Conservation (phyloP, 495 filamentous ascomycete species). For the Bryoglossum gracile region DNA sequence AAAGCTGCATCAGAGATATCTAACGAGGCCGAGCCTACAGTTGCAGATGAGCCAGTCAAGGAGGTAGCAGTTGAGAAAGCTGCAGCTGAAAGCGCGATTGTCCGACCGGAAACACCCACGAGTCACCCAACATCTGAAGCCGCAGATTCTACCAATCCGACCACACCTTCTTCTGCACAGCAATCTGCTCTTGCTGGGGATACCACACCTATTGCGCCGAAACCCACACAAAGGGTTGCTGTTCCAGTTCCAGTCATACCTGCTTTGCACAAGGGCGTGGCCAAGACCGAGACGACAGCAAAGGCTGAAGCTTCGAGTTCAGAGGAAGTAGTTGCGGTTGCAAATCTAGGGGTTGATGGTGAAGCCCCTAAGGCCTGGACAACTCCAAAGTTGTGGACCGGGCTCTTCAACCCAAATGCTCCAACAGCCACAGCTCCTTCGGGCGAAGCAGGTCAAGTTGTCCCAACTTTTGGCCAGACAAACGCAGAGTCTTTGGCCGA, state of each 20-base stretch:
- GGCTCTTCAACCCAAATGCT: conserved; percentile 21
- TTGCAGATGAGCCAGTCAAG: conserved; percentile 31
- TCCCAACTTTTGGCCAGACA: conserved; percentile 32
- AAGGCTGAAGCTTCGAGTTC: conserved; percentile 9
- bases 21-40: conserved; percentile 22
- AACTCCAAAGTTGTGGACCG: conserved; percentile 21
- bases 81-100: conserved; percentile 25
- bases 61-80: neutral
- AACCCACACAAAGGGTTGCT: conserved; percentile 12
- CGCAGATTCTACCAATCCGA: conserved; percentile 50
- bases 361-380: conserved; percentile 22
- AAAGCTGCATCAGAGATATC: conserved; percentile 19
- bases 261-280: conserved; percentile 48
- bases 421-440: conserved; percentile 12
- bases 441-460: conserved; percentile 8
- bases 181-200: conserved; percentile 40
- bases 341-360: too few relatives aligned
- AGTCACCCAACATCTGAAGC: conserved; percentile 58
- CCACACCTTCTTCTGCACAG: conserved; percentile 59
- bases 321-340: conserved; percentile 1
- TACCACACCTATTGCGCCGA: conserved; percentile 25
- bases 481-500: conserved; percentile 64
- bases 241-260: conserved; percentile 61
- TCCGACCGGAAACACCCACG: conserved; percentile 60
- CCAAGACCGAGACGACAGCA: conserved; percentile 27